Evolutionary conservation across 805 yeast genomes (phyloP).

Genomic region (Kuraishia ogatae): DNA sequence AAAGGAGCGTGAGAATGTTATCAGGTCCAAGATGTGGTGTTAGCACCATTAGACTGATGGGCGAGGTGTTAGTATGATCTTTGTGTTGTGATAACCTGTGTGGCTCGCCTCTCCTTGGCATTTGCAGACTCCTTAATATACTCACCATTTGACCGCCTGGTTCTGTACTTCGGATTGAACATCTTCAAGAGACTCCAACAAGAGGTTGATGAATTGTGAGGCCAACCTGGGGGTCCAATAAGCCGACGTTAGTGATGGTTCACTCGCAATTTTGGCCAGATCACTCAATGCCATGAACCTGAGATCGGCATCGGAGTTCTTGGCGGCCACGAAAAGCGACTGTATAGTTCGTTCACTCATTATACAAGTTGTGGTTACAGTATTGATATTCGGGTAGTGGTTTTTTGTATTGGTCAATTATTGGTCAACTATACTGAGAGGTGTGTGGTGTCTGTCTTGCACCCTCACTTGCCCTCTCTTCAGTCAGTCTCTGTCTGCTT

Average conservation of each 20-base stretch:
- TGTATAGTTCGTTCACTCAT: not conserved
- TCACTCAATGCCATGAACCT: constrained; percentile 83
- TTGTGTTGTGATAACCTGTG: too few species aligned
- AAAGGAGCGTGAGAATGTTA: constrained; percentile 22
- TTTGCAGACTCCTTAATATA: too few species aligned
- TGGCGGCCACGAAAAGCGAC: constrained; percentile 24
- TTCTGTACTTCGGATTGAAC: constrained; percentile 65
- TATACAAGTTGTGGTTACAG: not conserved
- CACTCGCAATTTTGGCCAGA: constrained; percentile 32
- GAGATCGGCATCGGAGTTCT: constrained; percentile 70
- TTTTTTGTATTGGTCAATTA: not conserved
- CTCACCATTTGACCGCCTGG: constrained; percentile 52
- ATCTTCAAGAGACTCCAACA: constrained; percentile 34
- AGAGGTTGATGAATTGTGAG: constrained; percentile 3
- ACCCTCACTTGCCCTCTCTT: not conserved
- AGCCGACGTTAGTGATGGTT: constrained; percentile 17
- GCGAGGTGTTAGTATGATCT: not conserved
- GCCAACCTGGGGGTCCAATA: not conserved
- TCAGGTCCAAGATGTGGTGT: constrained; percentile 27
- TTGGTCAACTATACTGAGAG: too few species aligned
- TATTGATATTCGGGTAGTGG: constrained; percentile 1
- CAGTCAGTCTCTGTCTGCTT: too few species aligned
- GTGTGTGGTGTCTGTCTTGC: not conserved
- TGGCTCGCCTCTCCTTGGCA: too few species aligned
- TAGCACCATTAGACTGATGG: constrained; percentile 16